A percentile compares a stretch with the other conserved stretches of the same genome.
phyloP scores from a whole-genome alignment of 2,329 filamentous ascomycete genomes.

The Daldinia sp. region DNA sequence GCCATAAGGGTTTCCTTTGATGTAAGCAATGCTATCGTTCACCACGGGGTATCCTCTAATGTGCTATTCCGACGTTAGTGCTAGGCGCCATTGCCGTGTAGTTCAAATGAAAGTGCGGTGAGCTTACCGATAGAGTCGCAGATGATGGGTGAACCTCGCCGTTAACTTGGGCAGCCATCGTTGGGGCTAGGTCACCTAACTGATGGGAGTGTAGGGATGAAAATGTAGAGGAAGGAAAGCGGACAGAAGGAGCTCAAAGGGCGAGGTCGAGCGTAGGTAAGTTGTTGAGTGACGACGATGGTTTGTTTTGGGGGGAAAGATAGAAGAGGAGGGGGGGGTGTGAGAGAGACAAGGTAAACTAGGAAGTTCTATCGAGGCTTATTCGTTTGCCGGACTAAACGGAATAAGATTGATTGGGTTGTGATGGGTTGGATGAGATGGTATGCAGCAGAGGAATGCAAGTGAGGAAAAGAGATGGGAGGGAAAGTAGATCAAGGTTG shows the following conservation, averaged over 20 bases:
- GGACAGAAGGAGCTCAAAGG: conserved; percentile 9
- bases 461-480: conserved; percentile 16
- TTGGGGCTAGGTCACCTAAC: conserved; percentile 15
- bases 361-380: conserved; percentile 27
- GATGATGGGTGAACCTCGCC: conserved; percentile 52
- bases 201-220: conserved; percentile 18
- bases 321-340: conserved; percentile 9
- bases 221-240: conserved; percentile 24
- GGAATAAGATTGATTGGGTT: conserved; percentile 13
- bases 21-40: conserved; percentile 79
- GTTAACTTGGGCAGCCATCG: conserved; percentile 53
- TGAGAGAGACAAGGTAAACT: conserved; percentile 4
- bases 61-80: conserved; percentile 67
- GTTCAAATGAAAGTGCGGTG: background rate
- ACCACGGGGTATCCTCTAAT: conserved; percentile 86
- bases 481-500: conserved; percentile 35
- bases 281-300: conserved; percentile 28
- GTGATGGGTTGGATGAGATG: conserved; percentile 12
- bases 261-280: conserved; percentile 21
- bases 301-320: conserved; percentile 7
- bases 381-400: conserved; percentile 17
- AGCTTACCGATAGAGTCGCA: conserved; percentile 52
- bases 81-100: background rate
- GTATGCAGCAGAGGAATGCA: background rate
- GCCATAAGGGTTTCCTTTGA: conserved; percentile 85